Evolutionary conservation across 345 rosid genomes (phyloP).

Genomic region (Durio zibethinus): DNA sequence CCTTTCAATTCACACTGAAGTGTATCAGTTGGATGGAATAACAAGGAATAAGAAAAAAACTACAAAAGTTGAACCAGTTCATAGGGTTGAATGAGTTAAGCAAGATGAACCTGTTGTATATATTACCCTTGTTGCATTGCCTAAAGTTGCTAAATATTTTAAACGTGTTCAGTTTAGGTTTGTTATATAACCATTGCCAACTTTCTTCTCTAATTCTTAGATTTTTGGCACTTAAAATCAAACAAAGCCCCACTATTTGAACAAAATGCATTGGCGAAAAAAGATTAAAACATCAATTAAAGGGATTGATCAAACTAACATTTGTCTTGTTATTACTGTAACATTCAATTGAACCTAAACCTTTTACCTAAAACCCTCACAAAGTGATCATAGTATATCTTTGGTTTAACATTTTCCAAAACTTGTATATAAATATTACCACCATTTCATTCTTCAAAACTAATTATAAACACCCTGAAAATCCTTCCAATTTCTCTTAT

Average conservation of each 20-base stretch:
- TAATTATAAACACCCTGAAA: too few relatives aligned
- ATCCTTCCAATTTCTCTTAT: too few relatives aligned
- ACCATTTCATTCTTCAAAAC: too few relatives aligned
- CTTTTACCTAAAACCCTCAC: too few relatives aligned
- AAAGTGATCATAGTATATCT: too few relatives aligned
- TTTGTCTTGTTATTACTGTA: background rate
- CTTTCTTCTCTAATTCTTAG: background rate
- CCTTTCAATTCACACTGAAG: constrained; percentile 33
- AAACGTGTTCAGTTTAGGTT: constrained; percentile 81
- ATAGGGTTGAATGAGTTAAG: constrained; percentile 62
- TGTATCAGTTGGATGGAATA: constrained; percentile 36
- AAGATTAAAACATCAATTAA: background rate
- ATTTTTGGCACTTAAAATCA: background rate
- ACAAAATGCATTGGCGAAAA: background rate
- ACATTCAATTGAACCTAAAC: too few relatives aligned
- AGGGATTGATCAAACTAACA: background rate
- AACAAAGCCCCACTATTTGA: background rate
- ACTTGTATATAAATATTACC: too few relatives aligned
- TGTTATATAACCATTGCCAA: constrained; percentile 2
- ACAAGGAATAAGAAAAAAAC: constrained; percentile 32
- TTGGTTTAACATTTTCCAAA: too few relatives aligned
- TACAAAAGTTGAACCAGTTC: constrained; percentile 38
- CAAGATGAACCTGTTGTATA: constrained; percentile 72
- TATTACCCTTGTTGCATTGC: constrained; percentile 57
- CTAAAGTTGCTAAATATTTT: constrained; percentile 64